Base-by-base conservation (phyloP, 495 filamentous ascomycete species). In the Penicillium steckii region DNA sequence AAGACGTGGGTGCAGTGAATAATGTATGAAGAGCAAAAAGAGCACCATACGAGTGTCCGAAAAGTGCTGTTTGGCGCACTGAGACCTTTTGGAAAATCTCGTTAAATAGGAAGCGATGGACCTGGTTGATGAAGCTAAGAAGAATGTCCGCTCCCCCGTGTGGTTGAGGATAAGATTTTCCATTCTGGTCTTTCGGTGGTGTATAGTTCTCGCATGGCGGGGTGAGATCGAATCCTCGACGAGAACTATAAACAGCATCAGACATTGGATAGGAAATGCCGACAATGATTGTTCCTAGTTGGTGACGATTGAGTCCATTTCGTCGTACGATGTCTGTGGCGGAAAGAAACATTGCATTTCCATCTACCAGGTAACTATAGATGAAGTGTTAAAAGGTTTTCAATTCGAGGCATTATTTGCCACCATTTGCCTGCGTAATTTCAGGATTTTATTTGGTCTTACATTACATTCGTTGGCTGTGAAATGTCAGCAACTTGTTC, bases 21-120 rank as follows among this genome's bases (percentile, higher is more conserved):
- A 65, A 45, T 0, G 55, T 21, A 38, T 65, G 53, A n/a, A 65
- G 53, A 2, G 40, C 42, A 35, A 65, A 65, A 0, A 65, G 32
- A 0, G 58, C 62, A 12, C 62, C 58, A 32, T 59, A 65, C 0
- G 62, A 65, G 17, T 65, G 62, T 0, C 62, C 62, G 18, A 65
- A 61, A 2, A 65, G 19, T 12, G 62, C 62, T 2, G 55, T 57
- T 8, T 46, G 46, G 4, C 13, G 13, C 13, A 59, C 22, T 7
- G 49, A 38, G 8, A 61, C 19, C 8, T 44, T 37, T 3, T 58
- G 59, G 24, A 65, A 65, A 12, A 61, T 32, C 0, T 46, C 48
- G 4, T 35, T 46, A 2, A 45, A 22, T 17, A 65, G 30, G 26
- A 59, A 61, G 0, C 46, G 46, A 23, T 45, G 46, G 1, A 61